Evolutionary conservation across 2,329 filamentous ascomycete genomes (phyloP).

Genomic region (Stagonosporopsis tanaceti): DNA sequence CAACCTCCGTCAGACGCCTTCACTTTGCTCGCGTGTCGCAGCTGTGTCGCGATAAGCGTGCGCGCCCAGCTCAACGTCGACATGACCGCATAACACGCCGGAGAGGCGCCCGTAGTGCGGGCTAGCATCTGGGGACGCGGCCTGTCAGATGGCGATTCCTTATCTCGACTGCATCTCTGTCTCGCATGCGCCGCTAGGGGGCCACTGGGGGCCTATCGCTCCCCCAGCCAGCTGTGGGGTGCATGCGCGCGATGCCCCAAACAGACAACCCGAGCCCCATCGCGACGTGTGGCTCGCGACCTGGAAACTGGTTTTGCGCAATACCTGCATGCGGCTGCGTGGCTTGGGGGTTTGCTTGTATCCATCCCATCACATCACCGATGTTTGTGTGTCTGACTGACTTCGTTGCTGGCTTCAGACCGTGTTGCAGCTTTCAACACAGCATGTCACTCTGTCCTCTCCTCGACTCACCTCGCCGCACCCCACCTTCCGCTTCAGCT

Average conservation of each 20-base stretch:
- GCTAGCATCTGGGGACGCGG: slow-evolving; percentile 9
- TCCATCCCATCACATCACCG: too few species aligned
- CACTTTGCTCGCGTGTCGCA: neutral
- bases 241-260: slow-evolving; percentile 20
- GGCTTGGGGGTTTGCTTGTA: neutral
- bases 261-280: neutral
- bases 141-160: slow-evolving; percentile 38
- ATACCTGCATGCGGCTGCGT: slow-evolving; percentile 3
- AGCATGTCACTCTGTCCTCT: neutral
- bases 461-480: neutral
- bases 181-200: slow-evolving; percentile 11
- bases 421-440: neutral
- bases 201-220: slow-evolving; percentile 8
- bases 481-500: slow-evolving; percentile 17
- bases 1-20: too few species aligned
- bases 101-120: slow-evolving; percentile 9
- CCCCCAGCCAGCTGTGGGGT: slow-evolving; percentile 28
- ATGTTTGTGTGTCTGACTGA: neutral
- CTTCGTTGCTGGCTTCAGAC: neutral
- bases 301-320: slow-evolving; percentile 6
- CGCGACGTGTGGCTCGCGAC: slow-evolving; percentile 9
- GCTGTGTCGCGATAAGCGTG: neutral
- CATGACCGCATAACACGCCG: slow-evolving; percentile 21
- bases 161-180: slow-evolving; percentile 34
- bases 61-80: neutral